Evolutionary conservation across 768 basidiomycete species (phyloP).

Genomic region (Tubosaeta sp.): DNA sequence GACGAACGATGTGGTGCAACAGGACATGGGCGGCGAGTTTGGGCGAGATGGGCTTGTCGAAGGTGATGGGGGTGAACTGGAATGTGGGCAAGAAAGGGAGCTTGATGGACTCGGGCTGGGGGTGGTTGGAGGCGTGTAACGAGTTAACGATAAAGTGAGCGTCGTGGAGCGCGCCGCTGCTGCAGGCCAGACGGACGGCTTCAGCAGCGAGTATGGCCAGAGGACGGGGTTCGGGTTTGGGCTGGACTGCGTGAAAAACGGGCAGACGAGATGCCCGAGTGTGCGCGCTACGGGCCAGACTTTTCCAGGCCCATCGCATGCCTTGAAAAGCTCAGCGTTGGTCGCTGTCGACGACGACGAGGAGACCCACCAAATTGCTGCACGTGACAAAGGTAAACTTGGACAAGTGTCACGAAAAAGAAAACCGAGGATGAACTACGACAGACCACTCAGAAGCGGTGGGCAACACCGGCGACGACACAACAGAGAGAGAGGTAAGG

Average conservation of each 20-base stretch:
- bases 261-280: not conserved
- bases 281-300: constrained; percentile 40
- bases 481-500: constrained; percentile 49
- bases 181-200: constrained; percentile 47
- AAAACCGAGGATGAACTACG: constrained; percentile 50
- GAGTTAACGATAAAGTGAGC: constrained; percentile 59
- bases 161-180: constrained; percentile 41
- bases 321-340: constrained; percentile 27
- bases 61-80: constrained; percentile 41
- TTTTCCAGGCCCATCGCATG: constrained; percentile 68
- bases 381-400: constrained; percentile 22
- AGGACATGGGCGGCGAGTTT: constrained; percentile 61
- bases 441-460: constrained; percentile 44
- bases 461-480: constrained; percentile 47
- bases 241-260: not conserved
- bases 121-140: constrained; percentile 38
- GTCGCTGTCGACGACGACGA: not conserved
- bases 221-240: constrained; percentile 1
- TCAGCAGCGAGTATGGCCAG: constrained; percentile 39
- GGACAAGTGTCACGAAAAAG: not conserved
- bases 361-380: constrained; percentile 14
- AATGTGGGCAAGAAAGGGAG: constrained; percentile 24
- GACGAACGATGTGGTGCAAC: constrained; percentile 59
- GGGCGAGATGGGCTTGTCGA: constrained; percentile 49
- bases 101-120: constrained; percentile 7